Conservation (phyloP, 2,329 filamentous ascomycete genomes). For the Ramularia endophylla region DNA sequence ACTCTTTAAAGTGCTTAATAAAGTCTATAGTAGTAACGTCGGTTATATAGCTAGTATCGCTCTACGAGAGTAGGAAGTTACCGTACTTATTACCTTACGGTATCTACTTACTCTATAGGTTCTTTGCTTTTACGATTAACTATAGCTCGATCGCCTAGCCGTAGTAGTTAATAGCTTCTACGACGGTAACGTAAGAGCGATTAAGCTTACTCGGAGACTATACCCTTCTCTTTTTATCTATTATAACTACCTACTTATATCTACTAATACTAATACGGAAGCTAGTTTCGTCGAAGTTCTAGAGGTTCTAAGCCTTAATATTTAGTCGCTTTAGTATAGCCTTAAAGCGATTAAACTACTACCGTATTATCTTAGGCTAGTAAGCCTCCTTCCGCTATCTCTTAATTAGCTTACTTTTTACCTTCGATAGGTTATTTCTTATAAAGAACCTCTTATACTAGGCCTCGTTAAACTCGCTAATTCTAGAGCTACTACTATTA, state of each 20-base stretch:
- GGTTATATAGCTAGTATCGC: neutral
- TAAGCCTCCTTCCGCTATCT: slow-evolving; percentile 2
- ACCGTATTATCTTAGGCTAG: neutral
- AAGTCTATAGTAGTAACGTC: neutral
- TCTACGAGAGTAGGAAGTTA: neutral
- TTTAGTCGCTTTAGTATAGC: neutral
- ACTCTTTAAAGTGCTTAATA: neutral
- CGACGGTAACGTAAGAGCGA: neutral
- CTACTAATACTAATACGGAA: neutral
- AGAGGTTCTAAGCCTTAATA: neutral
- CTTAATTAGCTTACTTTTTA: neutral
- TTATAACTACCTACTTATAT: slow-evolving; percentile 1
- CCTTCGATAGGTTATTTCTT: neutral
- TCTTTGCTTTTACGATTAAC: neutral
- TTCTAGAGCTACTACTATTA: neutral
- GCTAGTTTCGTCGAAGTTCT: slow-evolving; percentile 1
- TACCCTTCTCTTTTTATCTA: slow-evolving; percentile 2
- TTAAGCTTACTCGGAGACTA: slow-evolving; percentile 1
- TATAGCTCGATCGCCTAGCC: neutral
- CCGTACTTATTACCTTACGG: neutral
- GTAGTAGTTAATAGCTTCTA: neutral
- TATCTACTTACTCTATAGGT: neutral
- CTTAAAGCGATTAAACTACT: neutral
- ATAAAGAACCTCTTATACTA: neutral
- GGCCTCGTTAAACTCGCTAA: neutral